Evolutionary conservation across 1,284 basidiomycete species (phyloP).

Genomic region (Cystobasidiaceae sp.): DNA sequence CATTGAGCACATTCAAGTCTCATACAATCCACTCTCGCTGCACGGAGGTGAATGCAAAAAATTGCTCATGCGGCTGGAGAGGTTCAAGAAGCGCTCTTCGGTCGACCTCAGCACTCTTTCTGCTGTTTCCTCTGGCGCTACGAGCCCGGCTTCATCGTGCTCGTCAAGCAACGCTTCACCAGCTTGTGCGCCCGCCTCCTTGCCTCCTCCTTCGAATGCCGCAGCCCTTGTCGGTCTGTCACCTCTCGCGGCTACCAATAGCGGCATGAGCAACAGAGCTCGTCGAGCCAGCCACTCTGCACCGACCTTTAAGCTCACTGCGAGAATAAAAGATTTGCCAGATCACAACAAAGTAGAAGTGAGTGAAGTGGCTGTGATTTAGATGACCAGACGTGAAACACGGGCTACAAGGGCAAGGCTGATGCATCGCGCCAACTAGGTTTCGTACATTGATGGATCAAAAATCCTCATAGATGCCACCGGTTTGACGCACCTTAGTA

Average conservation of each 20-base stretch:
- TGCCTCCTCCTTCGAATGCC: too few relatives aligned
- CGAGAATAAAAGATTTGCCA: background rate
- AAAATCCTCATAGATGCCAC: slow-evolving; percentile 1
- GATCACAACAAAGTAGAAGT: slow-evolving; percentile 14
- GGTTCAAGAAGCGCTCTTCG: slow-evolving; percentile 6
- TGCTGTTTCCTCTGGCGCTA: background rate
- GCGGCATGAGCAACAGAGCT: background rate
- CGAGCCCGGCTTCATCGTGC: background rate
- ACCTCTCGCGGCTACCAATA: background rate
- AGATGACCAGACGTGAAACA: too few relatives aligned
- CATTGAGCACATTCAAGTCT: slow-evolving; percentile 16
- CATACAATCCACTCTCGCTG: slow-evolving; percentile 1
- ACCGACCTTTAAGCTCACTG: background rate
- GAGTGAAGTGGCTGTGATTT: background rate
- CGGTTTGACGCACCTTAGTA: background rate
- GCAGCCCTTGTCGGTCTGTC: background rate
- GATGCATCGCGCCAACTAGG: background rate
- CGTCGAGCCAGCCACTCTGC: background rate
- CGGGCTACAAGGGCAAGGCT: background rate
- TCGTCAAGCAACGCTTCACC: background rate
- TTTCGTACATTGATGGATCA: slow-evolving; percentile 14
- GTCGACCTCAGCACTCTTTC: background rate
- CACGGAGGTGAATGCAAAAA: slow-evolving; percentile 23
- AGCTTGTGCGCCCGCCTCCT: too few relatives aligned
- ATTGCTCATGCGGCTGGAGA: slow-evolving; percentile 14